Percentiles rank a stretch among this genome's conserved stretches.
phyloP scores from a whole-genome alignment of 495 filamentous ascomycete genomes.

The Penicilliopsis zonata region DNA sequence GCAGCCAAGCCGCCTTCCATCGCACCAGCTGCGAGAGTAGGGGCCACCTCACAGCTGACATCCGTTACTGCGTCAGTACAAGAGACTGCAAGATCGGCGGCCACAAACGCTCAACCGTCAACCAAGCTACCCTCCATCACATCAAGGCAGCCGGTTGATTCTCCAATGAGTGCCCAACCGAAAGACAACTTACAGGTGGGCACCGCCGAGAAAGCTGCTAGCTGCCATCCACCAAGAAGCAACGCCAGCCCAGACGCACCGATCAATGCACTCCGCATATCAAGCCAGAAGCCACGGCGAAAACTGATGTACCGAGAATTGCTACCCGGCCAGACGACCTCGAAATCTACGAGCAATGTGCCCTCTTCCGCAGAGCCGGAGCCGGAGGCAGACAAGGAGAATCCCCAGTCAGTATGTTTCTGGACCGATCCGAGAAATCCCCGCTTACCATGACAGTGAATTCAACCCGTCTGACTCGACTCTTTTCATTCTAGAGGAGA shows the following conservation, averaged over 20 bases:
- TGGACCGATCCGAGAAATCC: conserved; percentile 1
- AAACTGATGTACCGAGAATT: conserved; percentile 38
- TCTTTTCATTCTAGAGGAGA: conserved; percentile 20
- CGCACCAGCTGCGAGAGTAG: too few relatives aligned
- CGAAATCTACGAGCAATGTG: conserved; percentile 5
- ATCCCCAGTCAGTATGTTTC: conserved; percentile 23
- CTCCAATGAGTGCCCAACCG: too few relatives aligned
- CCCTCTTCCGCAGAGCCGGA: neutral
- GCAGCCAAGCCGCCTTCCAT: too few relatives aligned
- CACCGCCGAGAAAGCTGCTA: too few relatives aligned
- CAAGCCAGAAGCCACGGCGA: conserved; percentile 23
- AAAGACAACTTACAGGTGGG: too few relatives aligned
- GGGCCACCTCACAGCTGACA: too few relatives aligned
- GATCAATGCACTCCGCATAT: conserved; percentile 20
- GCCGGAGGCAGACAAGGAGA: conserved; percentile 2
- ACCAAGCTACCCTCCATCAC: too few relatives aligned
- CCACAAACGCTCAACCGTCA: too few relatives aligned
- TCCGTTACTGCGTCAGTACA: too few relatives aligned
- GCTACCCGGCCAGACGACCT: conserved; percentile 10
- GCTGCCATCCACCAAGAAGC: neutral
- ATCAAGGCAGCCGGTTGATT: too few relatives aligned
- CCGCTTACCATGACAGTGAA: conserved; percentile 4
- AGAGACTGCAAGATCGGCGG: too few relatives aligned
- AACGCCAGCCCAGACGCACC: conserved; percentile 1
- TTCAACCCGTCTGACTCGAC: conserved; percentile 19